Evolutionary conservation across 352 stramenopile species (phyloP).

Genomic region (Globisporangium middletonii): DNA sequence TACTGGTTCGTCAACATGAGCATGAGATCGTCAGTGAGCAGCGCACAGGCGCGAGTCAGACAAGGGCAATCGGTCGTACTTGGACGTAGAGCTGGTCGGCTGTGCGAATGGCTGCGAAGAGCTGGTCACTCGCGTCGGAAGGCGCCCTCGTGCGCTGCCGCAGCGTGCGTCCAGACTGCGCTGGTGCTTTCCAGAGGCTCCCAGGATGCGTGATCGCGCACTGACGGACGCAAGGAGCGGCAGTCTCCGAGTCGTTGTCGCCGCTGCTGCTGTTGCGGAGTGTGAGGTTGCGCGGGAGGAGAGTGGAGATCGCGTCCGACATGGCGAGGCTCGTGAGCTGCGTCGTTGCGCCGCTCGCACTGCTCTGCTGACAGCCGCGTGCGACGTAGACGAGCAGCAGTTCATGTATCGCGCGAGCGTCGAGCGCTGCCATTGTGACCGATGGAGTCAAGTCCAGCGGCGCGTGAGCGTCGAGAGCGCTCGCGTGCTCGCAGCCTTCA

Average conservation of each 20-base stretch:
- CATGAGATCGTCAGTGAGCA: not conserved
- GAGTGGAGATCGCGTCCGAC: conserved; percentile 23
- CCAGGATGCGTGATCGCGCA: conserved; percentile 28
- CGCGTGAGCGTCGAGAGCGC: not conserved
- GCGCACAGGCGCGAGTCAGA: not conserved
- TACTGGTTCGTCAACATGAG: conserved; percentile 5
- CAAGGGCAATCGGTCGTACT: not conserved
- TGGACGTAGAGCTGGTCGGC: conserved; percentile 15
- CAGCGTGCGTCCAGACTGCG: not conserved
- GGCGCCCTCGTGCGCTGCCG: not conserved
- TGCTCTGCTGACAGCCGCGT: conserved; percentile 10
- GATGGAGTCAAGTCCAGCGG: not conserved
- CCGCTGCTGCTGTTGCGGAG: not conserved
- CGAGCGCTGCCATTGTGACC: conserved; percentile 20
- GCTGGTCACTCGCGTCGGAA: not conserved
- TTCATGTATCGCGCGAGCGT: conserved; percentile 22
- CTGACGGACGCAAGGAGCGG: not conserved
- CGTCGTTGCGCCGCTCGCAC: not conserved
- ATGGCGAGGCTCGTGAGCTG: conserved; percentile 23
- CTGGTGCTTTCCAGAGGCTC: conserved; percentile 12
- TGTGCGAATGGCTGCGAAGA: not conserved
- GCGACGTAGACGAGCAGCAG: conserved; percentile 30
- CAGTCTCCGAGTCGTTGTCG: not conserved
- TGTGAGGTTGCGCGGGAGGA: conserved; percentile 12
- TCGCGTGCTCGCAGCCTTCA: not conserved